These are phyloP conservation scores for Plantago lanceolata DNA, from an alignment of 305 asterid genomes.

Conservation along the genomic window DNA sequence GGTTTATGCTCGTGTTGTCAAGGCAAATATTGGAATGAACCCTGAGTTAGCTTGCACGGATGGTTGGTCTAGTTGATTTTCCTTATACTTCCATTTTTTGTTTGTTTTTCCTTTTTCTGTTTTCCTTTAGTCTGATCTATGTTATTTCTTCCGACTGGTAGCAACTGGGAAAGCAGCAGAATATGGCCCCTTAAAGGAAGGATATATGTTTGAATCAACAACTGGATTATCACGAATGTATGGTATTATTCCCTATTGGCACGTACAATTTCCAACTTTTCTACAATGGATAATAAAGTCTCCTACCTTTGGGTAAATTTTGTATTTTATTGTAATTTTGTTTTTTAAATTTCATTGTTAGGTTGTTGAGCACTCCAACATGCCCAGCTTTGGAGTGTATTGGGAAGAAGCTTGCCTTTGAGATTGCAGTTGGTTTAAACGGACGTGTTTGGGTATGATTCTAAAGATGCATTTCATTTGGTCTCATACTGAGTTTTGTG, in stretches of 20 bases:
- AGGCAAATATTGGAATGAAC: constrained; percentile 82
- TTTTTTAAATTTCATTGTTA: constrained; percentile 27
- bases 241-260: constrained; percentile 21
- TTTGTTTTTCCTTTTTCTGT: background rate
- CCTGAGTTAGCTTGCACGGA: constrained; percentile 96
- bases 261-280: constrained; percentile 4
- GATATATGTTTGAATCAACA: constrained; percentile 86
- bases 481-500: constrained; percentile 9
- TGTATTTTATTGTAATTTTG: constrained; percentile 20
- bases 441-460: constrained; percentile 92
- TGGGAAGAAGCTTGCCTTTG: constrained; percentile 91
- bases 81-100: background rate
- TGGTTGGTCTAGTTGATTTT: constrained; percentile 48
- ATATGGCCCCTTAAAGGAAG: constrained; percentile 82
- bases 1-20: constrained; percentile 81
- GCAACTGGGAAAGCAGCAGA: constrained; percentile 88
- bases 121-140: constrained; percentile 6
- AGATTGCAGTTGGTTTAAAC: constrained; percentile 86
- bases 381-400: constrained; percentile 84
- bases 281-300: too few species aligned
- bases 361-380: constrained; percentile 78
- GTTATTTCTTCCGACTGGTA: constrained; percentile 28
- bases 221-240: constrained; percentile 90
- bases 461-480: constrained; percentile 4
- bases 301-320: constrained; percentile 11